Base-by-base conservation (phyloP, 306 rosid genomes). In the Castanopsis chinensis region DNA sequence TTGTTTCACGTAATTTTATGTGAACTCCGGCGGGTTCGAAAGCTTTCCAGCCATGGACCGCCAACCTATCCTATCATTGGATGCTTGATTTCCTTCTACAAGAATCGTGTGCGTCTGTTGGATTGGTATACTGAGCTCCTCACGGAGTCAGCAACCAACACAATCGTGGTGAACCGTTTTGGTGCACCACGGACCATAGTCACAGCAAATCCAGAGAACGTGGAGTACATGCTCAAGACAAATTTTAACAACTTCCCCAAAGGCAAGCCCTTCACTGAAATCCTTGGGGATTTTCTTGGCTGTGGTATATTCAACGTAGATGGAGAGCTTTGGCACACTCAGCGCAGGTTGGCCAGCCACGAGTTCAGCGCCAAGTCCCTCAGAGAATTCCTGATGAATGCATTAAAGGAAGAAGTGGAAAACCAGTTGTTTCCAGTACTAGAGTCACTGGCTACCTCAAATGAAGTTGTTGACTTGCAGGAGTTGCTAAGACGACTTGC, bases 201-300 rank as follows among this genome's bases (percentile, higher is more conserved):
- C 13, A 94, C 98, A 0, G 89, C 94, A 12, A 94, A 94, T 86
- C 94, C 90, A 0, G 75, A 76, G 2, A 94, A 91, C 37, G 92
- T 94, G 0, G 97, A 94, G 86, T 90, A 94, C 78, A 86, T 94
- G n/a, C 90, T 94, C 64, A 92, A 91, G 60, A 91, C 97, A 54
- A 90, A 91, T 80, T 92, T 92, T 84, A 80, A 78, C 81, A 94
- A 94, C 85, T 94, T 89, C 82, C 98, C 98, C 5, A 94, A 94
- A 71, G 98, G 98, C 0, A 89, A 89, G 77, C 91, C 97, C 13
- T 94, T 94, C 85, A 91, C 93, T 1, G 93, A 92, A 19, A 86
- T 94, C 28, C 89, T 94, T 0, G 97, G 97, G 0, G 97, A 92
- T 41, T 94, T 94, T 76, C 93, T 94, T 41, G 97, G 98, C 23